Conservation (phyloP, 2,329 filamentous ascomycete genomes). For the Trichoderma hamatum region DNA sequence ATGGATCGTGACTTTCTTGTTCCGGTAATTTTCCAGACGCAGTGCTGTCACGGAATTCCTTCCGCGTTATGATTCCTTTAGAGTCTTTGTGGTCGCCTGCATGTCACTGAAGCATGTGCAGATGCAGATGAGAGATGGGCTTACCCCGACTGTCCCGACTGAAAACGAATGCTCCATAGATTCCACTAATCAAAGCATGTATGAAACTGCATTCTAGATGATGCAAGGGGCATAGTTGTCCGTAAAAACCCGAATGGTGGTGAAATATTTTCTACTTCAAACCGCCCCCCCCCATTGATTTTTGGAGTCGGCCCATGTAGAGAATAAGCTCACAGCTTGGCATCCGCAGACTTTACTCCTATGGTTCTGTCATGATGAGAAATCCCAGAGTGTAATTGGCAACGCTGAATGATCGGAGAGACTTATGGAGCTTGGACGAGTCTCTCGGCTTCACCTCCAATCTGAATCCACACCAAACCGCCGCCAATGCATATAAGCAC, state of each 20-base stretch:
- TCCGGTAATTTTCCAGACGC: background rate
- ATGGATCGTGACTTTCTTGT: background rate
- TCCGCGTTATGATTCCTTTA: background rate
- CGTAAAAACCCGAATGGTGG: background rate
- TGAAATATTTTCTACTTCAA: background rate
- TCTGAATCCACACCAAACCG: background rate
- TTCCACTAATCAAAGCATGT: background rate
- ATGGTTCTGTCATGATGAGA: background rate
- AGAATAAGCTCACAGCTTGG: background rate
- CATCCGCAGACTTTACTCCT: background rate
- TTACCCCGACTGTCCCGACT: background rate
- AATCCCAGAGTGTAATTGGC: background rate
- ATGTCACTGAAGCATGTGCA: background rate
- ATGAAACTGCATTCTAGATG: background rate
- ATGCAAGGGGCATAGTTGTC: background rate
- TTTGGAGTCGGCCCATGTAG: background rate
- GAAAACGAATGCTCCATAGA: background rate
- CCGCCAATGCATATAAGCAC: slow-evolving; percentile 15
- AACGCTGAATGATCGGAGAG: background rate
- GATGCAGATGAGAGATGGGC: background rate
- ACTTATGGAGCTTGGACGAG: background rate
- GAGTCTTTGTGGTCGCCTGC: background rate
- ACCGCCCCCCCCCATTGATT: background rate
- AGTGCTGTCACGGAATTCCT: background rate
- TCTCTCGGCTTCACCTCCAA: slow-evolving; percentile 5